Conservation (phyloP, 306 rosid species). For the Cucurbita moschata region DNA sequence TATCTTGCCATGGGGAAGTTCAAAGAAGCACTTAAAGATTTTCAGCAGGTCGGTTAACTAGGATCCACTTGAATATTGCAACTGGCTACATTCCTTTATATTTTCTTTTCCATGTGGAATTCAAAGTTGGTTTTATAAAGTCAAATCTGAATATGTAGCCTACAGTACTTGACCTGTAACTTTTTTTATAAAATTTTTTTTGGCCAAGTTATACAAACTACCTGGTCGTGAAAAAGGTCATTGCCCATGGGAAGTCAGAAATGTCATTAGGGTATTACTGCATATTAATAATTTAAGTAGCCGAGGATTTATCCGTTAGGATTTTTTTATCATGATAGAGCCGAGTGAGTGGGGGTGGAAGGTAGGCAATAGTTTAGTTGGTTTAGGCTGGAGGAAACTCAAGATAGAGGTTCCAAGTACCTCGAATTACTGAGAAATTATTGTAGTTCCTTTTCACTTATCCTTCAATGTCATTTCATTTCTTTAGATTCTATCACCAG, state of each 20-base stretch:
- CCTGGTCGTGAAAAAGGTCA: neutral
- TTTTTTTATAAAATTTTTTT: neutral
- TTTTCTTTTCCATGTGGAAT: neutral
- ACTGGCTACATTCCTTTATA: neutral
- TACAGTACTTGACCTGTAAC: neutral
- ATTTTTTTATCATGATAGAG: neutral
- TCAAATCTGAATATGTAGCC: neutral
- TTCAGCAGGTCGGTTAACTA: constrained; percentile 58
- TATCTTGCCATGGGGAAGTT: constrained; percentile 86
- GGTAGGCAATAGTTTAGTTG: neutral
- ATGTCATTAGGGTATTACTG: neutral
- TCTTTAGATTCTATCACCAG: neutral
- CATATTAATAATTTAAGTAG: neutral
- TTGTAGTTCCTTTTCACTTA: neutral
- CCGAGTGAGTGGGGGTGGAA: neutral
- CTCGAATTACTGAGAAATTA: neutral
- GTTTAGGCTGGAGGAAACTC: neutral
- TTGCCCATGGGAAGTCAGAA: neutral
- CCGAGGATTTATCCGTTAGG: neutral
- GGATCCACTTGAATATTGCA: neutral
- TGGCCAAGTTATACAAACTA: neutral
- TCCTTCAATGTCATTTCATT: neutral
- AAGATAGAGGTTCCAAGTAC: neutral
- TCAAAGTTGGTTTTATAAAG: neutral
- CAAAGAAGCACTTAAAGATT: constrained; percentile 92